phyloP scores from a whole-genome alignment of 2,329 filamentous ascomycete genomes.

The Didymella pinodella region DNA sequence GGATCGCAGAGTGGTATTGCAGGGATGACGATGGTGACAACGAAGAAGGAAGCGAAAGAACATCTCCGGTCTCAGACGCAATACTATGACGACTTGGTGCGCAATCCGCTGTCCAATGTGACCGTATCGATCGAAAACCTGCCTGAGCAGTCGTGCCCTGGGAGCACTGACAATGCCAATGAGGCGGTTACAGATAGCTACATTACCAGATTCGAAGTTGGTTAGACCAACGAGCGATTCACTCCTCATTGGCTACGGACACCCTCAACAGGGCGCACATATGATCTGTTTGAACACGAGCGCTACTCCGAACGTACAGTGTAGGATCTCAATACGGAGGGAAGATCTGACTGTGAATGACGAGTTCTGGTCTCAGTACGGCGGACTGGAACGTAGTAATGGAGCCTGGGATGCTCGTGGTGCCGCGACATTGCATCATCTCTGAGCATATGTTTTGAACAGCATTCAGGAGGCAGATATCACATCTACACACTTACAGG shows the following conservation, averaged over 20 bases:
- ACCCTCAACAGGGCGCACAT: not conserved
- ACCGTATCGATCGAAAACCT: constrained; percentile 18
- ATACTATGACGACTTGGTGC: not conserved
- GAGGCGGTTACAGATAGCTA: not conserved
- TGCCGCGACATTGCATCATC: not conserved
- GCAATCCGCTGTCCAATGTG: constrained; percentile 22
- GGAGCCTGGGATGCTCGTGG: not conserved
- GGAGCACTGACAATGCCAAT: not conserved
- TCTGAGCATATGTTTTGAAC: not conserved
- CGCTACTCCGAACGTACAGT: not conserved
- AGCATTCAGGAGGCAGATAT: not conserved
- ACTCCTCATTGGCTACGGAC: not conserved
- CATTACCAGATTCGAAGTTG: not conserved
- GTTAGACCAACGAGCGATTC: not conserved
- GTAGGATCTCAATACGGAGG: not conserved
- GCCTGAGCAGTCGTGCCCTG: constrained; percentile 2
- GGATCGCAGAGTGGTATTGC: not conserved
- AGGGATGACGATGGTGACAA: not conserved
- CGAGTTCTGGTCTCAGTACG: not conserved
- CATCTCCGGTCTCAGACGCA: not conserved
- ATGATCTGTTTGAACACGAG: not conserved
- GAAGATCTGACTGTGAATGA: not conserved
- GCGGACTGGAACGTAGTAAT: not conserved
- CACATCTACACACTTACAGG: not conserved
- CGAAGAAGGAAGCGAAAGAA: not conserved